Evolutionary conservation across 2,329 filamentous ascomycete genomes (phyloP).

Genomic region (Chaetomiaceae sp.): DNA sequence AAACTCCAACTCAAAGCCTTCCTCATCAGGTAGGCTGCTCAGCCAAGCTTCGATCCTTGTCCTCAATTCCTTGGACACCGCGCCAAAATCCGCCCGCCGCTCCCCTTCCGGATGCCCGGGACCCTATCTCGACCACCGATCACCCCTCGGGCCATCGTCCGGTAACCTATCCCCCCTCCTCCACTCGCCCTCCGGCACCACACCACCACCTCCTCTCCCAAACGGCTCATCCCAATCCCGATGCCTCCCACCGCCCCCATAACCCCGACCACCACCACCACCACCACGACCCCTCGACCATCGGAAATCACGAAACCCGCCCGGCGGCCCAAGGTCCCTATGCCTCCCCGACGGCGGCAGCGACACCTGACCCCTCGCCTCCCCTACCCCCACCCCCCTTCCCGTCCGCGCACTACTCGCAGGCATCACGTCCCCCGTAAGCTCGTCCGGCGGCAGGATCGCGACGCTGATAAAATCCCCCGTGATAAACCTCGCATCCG

Average conservation of each 20-base stretch:
- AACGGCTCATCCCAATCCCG: slow-evolving; percentile 11
- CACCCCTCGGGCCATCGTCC: slow-evolving; percentile 42
- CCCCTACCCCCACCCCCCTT: slow-evolving; percentile 37
- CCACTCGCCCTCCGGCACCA: slow-evolving; percentile 58
- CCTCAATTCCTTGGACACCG: neutral
- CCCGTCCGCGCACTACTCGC: slow-evolving; percentile 46
- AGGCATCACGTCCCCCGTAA: slow-evolving; percentile 66
- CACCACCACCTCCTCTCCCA: slow-evolving; percentile 21
- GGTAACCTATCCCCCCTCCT: slow-evolving; percentile 61
- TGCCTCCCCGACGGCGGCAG: slow-evolving; percentile 24
- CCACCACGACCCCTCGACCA: neutral
- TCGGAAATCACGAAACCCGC: slow-evolving; percentile 4
- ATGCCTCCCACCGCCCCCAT: slow-evolving; percentile 28
- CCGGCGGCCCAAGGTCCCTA: slow-evolving; percentile 16
- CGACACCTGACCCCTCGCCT: slow-evolving; percentile 29
- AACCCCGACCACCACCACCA: slow-evolving; percentile 18
- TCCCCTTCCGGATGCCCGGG: neutral
- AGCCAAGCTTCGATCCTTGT: neutral
- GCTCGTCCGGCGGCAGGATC: slow-evolving; percentile 67
- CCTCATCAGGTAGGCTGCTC: neutral
- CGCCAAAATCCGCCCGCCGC: too few relatives aligned
- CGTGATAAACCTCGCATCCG: slow-evolving; percentile 75
- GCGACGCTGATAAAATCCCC: slow-evolving; percentile 86
- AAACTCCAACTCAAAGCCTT: too few relatives aligned
- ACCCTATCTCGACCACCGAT: slow-evolving; percentile 34